Evolutionary conservation across 108 stramenopile genomes (phyloP).

Genomic region (Ochromonas danica): DNA sequence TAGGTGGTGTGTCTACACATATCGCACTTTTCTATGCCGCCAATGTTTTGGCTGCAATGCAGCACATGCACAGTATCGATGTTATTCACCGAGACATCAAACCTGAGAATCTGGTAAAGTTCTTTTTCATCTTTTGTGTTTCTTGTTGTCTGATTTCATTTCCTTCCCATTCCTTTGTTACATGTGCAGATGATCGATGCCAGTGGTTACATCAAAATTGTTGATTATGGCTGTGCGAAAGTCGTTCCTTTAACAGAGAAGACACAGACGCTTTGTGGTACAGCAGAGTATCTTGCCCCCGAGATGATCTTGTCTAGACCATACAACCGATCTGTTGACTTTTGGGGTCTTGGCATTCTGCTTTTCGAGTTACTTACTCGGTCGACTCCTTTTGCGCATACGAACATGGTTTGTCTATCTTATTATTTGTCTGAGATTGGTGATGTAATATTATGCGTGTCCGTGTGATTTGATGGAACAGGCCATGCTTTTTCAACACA

Average conservation of each 20-base stretch:
- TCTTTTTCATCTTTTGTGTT: background rate
- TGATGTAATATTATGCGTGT: too few species aligned
- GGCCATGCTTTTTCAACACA: too few species aligned
- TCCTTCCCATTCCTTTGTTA: too few species aligned
- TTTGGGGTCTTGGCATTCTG: constrained; percentile 21
- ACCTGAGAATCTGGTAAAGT: constrained; percentile 27
- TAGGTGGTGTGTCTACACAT: background rate
- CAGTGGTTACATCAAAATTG: constrained; percentile 13
- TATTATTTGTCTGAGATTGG: too few species aligned
- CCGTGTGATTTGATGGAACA: too few species aligned
- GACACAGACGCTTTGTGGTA: constrained; percentile 28
- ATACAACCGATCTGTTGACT: constrained; percentile 25
- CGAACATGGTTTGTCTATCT: background rate
- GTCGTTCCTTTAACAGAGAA: background rate
- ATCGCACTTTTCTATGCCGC: constrained; percentile 2
- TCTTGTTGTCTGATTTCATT: background rate
- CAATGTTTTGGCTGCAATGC: constrained; percentile 28
- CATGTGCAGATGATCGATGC: constrained; percentile 25
- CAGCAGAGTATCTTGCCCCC: constrained; percentile 29
- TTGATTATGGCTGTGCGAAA: constrained; percentile 28
- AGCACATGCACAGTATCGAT: constrained; percentile 8
- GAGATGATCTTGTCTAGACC: constrained; percentile 16
- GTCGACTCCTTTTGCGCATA: constrained; percentile 20
- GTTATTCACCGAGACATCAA: constrained; percentile 13
- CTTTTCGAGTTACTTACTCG: constrained; percentile 27